Evolutionary conservation across 2,329 filamentous ascomycete species (phyloP).

Genomic region (Ophiobolus disseminans): DNA sequence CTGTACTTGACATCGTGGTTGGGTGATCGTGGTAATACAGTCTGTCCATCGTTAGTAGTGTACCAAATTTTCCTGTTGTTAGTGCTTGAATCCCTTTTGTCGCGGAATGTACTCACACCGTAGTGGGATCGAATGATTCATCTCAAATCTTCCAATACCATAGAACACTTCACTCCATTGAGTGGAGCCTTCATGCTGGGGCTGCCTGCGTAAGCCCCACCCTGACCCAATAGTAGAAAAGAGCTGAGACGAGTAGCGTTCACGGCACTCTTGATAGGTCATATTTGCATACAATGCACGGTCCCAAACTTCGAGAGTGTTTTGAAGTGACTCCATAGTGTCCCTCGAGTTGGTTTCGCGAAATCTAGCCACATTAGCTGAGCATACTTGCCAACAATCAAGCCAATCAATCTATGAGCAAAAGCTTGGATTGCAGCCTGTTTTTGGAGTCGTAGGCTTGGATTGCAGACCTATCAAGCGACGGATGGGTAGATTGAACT

Average conservation of each 20-base stretch:
- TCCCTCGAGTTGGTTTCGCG: background rate
- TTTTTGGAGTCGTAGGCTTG: no score
- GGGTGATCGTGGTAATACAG: conserved; percentile 15
- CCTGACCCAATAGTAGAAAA: background rate
- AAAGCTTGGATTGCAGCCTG: no score
- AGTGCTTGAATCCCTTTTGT: no score
- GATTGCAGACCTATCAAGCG: no score
- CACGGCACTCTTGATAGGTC: background rate
- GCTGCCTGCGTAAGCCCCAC: background rate
- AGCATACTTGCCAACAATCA: no score
- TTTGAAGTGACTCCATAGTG: background rate
- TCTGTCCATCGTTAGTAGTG: conserved; percentile 11
- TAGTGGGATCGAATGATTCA: no score
- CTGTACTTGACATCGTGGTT: conserved; percentile 14
- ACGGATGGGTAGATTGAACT: no score
- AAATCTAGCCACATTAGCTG: conserved; percentile 5
- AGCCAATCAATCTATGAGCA: no score
- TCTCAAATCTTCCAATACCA: background rate
- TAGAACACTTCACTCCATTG: background rate
- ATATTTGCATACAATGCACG: background rate
- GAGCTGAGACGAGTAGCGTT: background rate
- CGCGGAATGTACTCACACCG: no score
- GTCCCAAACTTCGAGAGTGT: background rate
- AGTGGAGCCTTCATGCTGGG: background rate
- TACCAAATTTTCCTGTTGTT: no score